phyloP scores from a whole-genome alignment of 257 asterid genomes.

The Solanum ossicruentum region DNA sequence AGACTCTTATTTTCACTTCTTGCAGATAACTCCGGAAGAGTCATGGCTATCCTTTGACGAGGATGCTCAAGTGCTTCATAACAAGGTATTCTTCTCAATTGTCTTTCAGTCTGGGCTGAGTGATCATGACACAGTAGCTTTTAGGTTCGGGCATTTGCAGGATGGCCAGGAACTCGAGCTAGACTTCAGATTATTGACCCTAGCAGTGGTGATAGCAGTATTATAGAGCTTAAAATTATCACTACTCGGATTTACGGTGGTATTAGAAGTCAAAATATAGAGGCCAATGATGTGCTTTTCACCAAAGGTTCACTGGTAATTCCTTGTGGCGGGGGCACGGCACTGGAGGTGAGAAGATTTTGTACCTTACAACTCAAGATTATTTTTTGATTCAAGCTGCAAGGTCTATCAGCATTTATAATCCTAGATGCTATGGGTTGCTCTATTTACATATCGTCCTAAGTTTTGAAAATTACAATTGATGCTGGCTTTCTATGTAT shows the following conservation, averaged over 20 bases:
- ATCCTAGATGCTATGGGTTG: background rate
- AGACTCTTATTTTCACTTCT: background rate
- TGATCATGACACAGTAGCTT: conserved; percentile 30
- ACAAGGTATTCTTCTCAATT: conserved; percentile 47
- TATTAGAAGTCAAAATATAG: conserved; percentile 15
- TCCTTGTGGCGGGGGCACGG: conserved; percentile 58
- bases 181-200: conserved; percentile 40
- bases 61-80: conserved; percentile 67
- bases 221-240: conserved; percentile 62
- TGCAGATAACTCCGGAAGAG: conserved; percentile 76
- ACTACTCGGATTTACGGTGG: conserved; percentile 46
- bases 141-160: conserved; percentile 98
- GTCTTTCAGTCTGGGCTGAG: conserved; percentile 4
- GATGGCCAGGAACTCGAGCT: conserved; percentile 98
- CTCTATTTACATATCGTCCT: background rate
- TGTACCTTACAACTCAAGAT: background rate
- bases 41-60: conserved; percentile 72
- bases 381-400: background rate
- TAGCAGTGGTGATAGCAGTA: conserved; percentile 19
- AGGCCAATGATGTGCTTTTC: conserved; percentile 40
- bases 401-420: background rate
- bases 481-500: background rate
- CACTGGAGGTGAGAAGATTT: conserved; percentile 56
- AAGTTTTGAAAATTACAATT: background rate
- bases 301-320: conserved; percentile 57